Percentiles rank a stretch among this genome's conserved stretches.
These are phyloP conservation scores for Pleurotus platypus DNA, from an alignment of 768 basidiomycete genomes.

Conservation along the genomic window DNA sequence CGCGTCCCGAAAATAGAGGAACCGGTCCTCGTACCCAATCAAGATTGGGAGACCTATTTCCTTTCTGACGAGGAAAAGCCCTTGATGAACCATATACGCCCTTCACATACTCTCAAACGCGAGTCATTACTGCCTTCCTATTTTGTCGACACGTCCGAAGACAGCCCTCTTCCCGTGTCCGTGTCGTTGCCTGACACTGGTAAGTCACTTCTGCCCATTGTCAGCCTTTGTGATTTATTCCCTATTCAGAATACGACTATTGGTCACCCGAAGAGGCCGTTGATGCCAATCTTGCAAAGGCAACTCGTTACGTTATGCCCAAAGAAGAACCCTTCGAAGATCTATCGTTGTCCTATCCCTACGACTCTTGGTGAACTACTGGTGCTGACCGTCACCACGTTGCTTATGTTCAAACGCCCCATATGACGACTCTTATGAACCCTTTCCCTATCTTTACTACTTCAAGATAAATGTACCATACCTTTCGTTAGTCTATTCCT, in stretches of 20 bases:
- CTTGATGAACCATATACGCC: background rate
- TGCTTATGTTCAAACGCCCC: background rate
- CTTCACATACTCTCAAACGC: conserved; percentile 4
- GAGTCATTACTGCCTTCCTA: background rate
- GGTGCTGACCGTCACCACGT: background rate
- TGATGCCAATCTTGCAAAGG: background rate
- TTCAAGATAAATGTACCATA: background rate
- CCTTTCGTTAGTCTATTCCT: background rate
- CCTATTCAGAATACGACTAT: background rate
- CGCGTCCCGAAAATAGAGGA: background rate
- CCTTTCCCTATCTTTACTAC: background rate
- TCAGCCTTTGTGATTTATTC: background rate
- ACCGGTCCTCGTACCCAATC: background rate
- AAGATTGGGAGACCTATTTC: background rate
- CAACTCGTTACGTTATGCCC: background rate
- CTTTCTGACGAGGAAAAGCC: background rate
- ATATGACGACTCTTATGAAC: background rate
- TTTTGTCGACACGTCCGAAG: background rate
- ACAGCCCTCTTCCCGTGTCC: background rate
- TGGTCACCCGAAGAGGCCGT: background rate
- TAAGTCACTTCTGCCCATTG: background rate
- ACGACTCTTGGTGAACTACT: background rate
- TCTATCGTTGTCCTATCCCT: background rate
- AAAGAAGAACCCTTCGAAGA: conserved; percentile 3
- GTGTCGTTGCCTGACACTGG: too few species aligned